Conservation (phyloP, 2,329 filamentous ascomycete species). For the Paecilomyces fulvus region DNA sequence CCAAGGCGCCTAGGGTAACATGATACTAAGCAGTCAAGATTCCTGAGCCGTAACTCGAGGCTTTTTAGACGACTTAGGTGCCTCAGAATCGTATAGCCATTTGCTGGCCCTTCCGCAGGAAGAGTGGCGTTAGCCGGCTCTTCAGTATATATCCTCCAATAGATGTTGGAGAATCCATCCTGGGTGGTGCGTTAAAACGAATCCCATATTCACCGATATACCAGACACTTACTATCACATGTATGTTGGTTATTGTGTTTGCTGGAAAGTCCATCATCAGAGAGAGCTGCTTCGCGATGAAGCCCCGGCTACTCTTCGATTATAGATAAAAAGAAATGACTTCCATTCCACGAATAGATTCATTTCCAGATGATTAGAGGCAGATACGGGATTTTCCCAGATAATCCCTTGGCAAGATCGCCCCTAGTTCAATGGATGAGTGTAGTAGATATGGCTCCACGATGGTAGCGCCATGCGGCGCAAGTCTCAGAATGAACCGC, state of each 20-base stretch:
- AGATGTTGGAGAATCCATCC: slow-evolving; percentile 36
- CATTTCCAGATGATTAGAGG: slow-evolving; percentile 22
- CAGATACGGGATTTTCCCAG: not conserved
- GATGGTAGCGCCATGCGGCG: slow-evolving; percentile 10
- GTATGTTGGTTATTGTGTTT: slow-evolving; percentile 33
- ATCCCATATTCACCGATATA: not conserved
- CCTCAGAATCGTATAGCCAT: slow-evolving; percentile 29
- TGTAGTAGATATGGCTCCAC: slow-evolving; percentile 4
- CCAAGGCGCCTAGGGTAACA: slow-evolving; percentile 29
- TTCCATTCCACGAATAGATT: slow-evolving; percentile 17
- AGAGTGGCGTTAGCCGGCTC: slow-evolving; percentile 22
- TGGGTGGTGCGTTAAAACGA: slow-evolving; percentile 17
- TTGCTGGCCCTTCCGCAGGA: slow-evolving; percentile 23
- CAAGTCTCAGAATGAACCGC: not conserved
- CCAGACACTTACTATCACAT: slow-evolving; percentile 30
- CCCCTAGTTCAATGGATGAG: slow-evolving; percentile 1
- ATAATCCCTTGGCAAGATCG: slow-evolving; percentile 3
- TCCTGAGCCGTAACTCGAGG: slow-evolving; percentile 27
- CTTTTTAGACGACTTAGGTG: slow-evolving; percentile 33
- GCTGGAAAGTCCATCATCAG: slow-evolving; percentile 37
- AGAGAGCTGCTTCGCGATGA: slow-evolving; percentile 13
- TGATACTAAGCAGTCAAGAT: slow-evolving; percentile 29
- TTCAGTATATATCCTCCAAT: slow-evolving; percentile 36
- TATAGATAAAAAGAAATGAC: slow-evolving; percentile 16
- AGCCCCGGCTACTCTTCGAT: slow-evolving; percentile 16